Evolutionary conservation across 768 basidiomycete genomes (phyloP).

Genomic region (Termitomyces sp.): DNA sequence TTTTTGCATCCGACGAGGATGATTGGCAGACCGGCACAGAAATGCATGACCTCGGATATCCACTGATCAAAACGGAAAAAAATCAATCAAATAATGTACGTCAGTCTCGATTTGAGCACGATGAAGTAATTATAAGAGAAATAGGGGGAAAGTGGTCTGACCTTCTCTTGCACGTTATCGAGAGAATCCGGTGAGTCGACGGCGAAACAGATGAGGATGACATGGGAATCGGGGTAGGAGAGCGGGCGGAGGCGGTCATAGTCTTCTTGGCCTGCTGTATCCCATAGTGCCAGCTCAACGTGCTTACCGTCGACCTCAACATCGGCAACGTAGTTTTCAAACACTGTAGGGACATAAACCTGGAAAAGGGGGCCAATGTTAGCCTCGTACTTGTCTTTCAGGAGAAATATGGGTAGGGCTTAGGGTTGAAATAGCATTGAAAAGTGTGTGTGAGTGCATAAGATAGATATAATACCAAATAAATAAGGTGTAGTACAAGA

Average conservation of each 20-base stretch:
- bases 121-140: no score
- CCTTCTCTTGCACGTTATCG: constrained; percentile 99
- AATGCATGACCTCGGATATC: constrained; percentile 98
- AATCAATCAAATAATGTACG: background rate
- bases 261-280: constrained; percentile 99
- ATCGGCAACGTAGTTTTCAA: constrained; percentile 99
- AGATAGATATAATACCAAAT: background rate
- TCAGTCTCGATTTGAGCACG: background rate
- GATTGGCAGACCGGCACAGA: constrained; percentile 90
- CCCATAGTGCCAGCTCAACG: constrained; percentile 98
- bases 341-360: constrained; percentile 99
- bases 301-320: constrained; percentile 98
- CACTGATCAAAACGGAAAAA: constrained; percentile 46
- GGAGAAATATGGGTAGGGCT: background rate
- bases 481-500: background rate
- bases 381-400: constrained; percentile 1
- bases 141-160: constrained; percentile 27
- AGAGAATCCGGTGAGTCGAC: constrained; percentile 97
- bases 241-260: constrained; percentile 98
- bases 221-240: constrained; percentile 98
- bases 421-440: background rate
- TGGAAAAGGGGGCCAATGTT: constrained; percentile 24
- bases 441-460: background rate
- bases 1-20: constrained; percentile 99
- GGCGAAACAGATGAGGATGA: constrained; percentile 98